These are phyloP conservation scores for Incumbomyces lentus DNA, from an alignment of 2,329 filamentous ascomycete genomes.

Conservation along the genomic window DNA sequence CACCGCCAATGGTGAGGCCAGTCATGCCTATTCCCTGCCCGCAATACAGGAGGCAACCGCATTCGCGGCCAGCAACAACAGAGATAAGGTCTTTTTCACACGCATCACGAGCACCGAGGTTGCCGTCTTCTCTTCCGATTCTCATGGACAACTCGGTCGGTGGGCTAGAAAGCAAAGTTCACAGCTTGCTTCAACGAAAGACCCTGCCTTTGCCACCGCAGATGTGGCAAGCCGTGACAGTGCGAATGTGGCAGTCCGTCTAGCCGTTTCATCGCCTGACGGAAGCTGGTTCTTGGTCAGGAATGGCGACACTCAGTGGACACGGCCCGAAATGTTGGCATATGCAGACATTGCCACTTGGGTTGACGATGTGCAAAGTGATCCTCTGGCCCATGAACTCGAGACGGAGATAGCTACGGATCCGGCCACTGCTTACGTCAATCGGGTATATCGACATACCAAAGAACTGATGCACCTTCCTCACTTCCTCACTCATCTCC, in stretches of 20 bases:
- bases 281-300: constrained; percentile 74
- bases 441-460: constrained; percentile 73
- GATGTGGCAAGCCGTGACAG: constrained; percentile 67
- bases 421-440: constrained; percentile 69
- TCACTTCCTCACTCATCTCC: constrained; percentile 59
- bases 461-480: constrained; percentile 69
- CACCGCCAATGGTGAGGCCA: constrained; percentile 55
- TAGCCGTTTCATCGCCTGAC: constrained; percentile 54
- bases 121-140: constrained; percentile 62
- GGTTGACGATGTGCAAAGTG: constrained; percentile 63
- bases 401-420: constrained; percentile 80
- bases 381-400: constrained; percentile 67
- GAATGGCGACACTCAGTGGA: constrained; percentile 74
- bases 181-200: constrained; percentile 19
- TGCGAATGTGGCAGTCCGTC: constrained; percentile 64
- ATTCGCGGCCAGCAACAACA: constrained; percentile 67
- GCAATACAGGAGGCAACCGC: constrained; percentile 58
- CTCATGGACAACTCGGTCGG: constrained; percentile 62
- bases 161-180: constrained; percentile 50
- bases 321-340: constrained; percentile 70
- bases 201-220: constrained; percentile 55
- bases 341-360: constrained; percentile 69
- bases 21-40: constrained; percentile 72
- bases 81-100: constrained; percentile 80
- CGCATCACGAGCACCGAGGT: constrained; percentile 67